These are phyloP conservation scores for Neopestalotiopsis clavispora DNA, from an alignment of 2,329 filamentous ascomycete genomes.

Conservation along the genomic window DNA sequence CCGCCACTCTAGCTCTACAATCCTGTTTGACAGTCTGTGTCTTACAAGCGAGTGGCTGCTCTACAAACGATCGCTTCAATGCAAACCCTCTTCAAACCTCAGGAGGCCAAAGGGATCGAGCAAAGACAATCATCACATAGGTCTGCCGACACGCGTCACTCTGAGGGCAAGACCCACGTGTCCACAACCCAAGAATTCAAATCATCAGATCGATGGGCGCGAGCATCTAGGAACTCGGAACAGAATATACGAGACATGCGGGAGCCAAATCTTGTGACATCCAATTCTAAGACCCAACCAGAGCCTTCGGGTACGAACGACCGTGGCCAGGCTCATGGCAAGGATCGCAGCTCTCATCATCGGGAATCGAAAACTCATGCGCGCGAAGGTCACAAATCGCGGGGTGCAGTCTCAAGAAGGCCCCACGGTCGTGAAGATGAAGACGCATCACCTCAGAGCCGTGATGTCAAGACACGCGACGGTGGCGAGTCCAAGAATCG, in stretches of 20 bases:
- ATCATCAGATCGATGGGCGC: neutral
- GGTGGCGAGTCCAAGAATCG: neutral
- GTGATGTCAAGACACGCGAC: neutral
- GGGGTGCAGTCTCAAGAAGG: neutral
- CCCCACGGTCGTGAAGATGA: neutral
- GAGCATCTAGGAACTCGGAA: neutral
- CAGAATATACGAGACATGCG: neutral
- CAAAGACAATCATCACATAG: neutral
- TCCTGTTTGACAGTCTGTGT: too few relatives aligned
- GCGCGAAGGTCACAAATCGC: neutral
- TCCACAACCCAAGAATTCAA: neutral
- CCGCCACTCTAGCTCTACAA: too few relatives aligned
- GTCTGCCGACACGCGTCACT: neutral
- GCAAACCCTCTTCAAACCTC: neutral
- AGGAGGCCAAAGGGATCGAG: too few relatives aligned
- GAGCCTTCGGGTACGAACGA: neutral
- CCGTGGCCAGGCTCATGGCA: neutral
- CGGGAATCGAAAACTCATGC: neutral
- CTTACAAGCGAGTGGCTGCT: too few relatives aligned
- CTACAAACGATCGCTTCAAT: neutral
- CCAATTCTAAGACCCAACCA: neutral
- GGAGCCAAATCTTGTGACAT: neutral
- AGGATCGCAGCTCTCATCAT: neutral
- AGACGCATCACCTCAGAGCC: neutral
- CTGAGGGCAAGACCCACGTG: neutral